A percentile compares a stretch with the other conserved stretches of the same genome.
phyloP scores from a whole-genome alignment of 75 land plant genomes.

The Gnetum montanum region DNA sequence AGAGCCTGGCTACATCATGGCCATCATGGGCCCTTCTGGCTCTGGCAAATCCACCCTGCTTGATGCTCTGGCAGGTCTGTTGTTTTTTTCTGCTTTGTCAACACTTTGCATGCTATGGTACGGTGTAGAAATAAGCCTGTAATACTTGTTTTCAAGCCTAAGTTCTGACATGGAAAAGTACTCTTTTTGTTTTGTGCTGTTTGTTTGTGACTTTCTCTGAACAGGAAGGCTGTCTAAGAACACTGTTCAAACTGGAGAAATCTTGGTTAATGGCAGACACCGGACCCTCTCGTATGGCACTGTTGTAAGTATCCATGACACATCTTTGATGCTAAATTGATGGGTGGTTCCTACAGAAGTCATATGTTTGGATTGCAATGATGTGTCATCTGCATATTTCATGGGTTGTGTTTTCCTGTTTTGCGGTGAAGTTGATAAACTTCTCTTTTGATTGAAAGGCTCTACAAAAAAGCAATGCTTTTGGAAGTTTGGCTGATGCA shows the following conservation, averaged over 20 bases:
- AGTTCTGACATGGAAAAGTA: too few species aligned
- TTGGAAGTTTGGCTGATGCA: too few species aligned
- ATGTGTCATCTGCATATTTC: neutral
- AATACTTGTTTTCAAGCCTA: too few species aligned
- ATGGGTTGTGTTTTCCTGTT: too few species aligned
- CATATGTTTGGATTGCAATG: neutral
- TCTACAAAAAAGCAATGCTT: too few species aligned
- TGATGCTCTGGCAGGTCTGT: constrained; percentile 40
- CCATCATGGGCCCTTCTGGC: constrained; percentile 60
- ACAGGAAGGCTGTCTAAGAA: constrained; percentile 37
- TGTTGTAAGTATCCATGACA: constrained; percentile 38
- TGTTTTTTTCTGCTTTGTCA: neutral
- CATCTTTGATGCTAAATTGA: neutral
- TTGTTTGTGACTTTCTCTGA: too few species aligned
- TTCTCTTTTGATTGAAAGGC: too few species aligned
- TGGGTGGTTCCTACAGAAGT: neutral
- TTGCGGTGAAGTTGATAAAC: too few species aligned
- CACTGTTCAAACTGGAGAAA: constrained; percentile 28
- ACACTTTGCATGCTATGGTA: too few species aligned
- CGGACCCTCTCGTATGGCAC: constrained; percentile 49
- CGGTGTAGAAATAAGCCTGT: too few species aligned
- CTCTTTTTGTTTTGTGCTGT: too few species aligned
- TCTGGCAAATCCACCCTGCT: constrained; percentile 51
- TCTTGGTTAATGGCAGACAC: constrained; percentile 48
- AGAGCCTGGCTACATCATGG: constrained; percentile 40